Evolutionary conservation across 2,329 filamentous ascomycete genomes (phyloP).

Genomic region (Escovopsis sp.): DNA sequence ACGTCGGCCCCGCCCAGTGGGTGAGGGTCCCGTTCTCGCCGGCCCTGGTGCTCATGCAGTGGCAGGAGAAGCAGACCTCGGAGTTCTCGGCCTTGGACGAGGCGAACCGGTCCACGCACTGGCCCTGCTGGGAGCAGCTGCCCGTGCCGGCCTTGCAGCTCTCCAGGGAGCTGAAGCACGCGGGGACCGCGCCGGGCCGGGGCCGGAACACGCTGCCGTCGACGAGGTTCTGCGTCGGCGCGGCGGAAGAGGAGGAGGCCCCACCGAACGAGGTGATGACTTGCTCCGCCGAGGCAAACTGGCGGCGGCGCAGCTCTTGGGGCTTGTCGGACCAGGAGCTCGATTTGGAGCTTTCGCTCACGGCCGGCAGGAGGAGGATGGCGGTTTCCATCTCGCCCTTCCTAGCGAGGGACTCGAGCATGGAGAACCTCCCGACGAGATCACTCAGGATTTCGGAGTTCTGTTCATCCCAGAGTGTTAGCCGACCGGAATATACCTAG

Average conservation of each 20-base stretch:
- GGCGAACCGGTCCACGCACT: conserved; percentile 54
- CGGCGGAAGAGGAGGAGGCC: conserved; percentile 7
- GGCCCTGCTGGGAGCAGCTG: conserved; percentile 70
- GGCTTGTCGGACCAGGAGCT: conserved; percentile 26
- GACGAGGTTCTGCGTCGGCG: conserved; percentile 11
- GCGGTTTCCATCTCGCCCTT: conserved; percentile 40
- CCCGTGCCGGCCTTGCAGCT: conserved; percentile 56
- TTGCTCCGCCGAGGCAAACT: conserved; percentile 29
- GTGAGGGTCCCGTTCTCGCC: conserved; percentile 45
- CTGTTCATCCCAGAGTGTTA: conserved; percentile 11
- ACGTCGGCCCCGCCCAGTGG: conserved; percentile 72
- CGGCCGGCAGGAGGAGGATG: conserved; percentile 38
- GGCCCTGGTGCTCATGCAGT: conserved; percentile 45
- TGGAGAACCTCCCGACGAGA: conserved; percentile 29
- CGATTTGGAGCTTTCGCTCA: conserved; percentile 21
- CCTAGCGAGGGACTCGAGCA: conserved; percentile 30
- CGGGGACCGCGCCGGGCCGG: conserved; percentile 37
- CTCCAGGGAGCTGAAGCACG: conserved; percentile 60
- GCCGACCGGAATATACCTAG: not conserved
- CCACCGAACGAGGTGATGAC: conserved; percentile 26
- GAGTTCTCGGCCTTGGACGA: conserved; percentile 24
- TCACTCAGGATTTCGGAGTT: conserved; percentile 26
- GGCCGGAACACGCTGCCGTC: conserved; percentile 22
- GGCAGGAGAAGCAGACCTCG: conserved; percentile 60
- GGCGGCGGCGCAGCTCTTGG: conserved; percentile 32